These are phyloP conservation scores for Emergomyces orientalis DNA, from an alignment of 2,329 filamentous ascomycete species.

Conservation along the genomic window DNA sequence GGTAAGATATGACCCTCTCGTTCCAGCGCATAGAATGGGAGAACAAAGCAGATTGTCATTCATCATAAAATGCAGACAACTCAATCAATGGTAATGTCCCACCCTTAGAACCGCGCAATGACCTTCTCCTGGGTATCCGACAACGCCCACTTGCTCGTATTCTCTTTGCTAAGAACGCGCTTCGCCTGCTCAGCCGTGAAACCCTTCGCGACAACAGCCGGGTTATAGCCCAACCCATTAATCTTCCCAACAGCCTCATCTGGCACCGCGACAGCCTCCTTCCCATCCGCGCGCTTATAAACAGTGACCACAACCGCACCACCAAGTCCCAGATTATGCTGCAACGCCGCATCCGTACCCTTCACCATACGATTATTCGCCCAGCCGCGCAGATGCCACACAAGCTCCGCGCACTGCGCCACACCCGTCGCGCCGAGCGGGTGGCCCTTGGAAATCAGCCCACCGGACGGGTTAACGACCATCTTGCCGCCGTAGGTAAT, in stretches of 20 bases:
- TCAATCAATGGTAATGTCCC: neutral
- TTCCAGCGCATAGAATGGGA: neutral
- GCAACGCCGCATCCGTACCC: constrained; percentile 63
- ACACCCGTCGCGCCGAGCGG: constrained; percentile 90
- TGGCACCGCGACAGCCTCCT: constrained; percentile 50
- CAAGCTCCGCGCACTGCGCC: constrained; percentile 87
- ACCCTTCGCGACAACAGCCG: constrained; percentile 77
- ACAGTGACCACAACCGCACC: constrained; percentile 86
- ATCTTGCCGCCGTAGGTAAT: constrained; percentile 81
- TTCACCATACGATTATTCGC: constrained; percentile 74
- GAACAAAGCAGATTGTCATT: too few species aligned
- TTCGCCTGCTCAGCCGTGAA: constrained; percentile 71
- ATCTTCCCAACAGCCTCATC: constrained; percentile 55
- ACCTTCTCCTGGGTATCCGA: constrained; percentile 66
- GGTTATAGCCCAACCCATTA: constrained; percentile 78
- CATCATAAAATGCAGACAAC: too few species aligned
- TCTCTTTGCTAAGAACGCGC: constrained; percentile 59
- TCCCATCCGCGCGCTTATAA: constrained; percentile 74
- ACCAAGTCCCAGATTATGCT: constrained; percentile 88
- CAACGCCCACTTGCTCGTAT: constrained; percentile 63
- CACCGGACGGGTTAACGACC: constrained; percentile 87
- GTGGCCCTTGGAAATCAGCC: constrained; percentile 92
- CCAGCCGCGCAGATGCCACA: constrained; percentile 94
- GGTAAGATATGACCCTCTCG: too few species aligned
- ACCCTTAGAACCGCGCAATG: constrained; percentile 51